Base-by-base conservation (phyloP, 306 rosid species). In the Inga leiocalycina region DNA sequence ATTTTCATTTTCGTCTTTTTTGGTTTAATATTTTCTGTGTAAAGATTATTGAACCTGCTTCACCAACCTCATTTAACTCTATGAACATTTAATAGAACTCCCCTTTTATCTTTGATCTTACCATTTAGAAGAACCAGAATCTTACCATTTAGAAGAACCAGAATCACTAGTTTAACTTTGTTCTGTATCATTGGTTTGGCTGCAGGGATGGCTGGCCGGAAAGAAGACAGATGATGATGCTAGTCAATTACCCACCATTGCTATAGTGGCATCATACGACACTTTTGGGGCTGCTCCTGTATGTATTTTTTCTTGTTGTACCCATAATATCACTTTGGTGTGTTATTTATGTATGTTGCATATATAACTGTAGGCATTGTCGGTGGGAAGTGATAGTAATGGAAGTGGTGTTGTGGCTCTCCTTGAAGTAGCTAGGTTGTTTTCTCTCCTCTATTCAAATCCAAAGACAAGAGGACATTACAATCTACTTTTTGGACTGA, bases 201-300 rank as follows among this genome's bases (percentile, higher is more conserved):
- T 77, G 80, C 89, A 97, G 98, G 99, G 99, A 84, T 97, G 99
- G 99, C 86, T 97, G 91, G 90, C 97, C 30, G 99, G 99, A 86
- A 81, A 90, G 85, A 97, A 93, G 90, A 79, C 89, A 43, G 98
- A 91, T 77, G 97, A 92, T 76, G 98, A 93, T 88, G 86, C 93
- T 73, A 94, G 89, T 85, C 98, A 97, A 68, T 93, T 92, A 78
- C 99, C 99, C 56, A 97, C 99, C 78, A 92, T 97, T 88, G 98
- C 97, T 13, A 90, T 97, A 84, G 98, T 97, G 71, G 99, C 99
- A 83, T 97, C 98, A n/a, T 97, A 92, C 74, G 99, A 97, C 85
- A 94, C 98, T 35, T 94, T 97, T 65, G 99, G 99, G 67, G 97
- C 99, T 74, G 97, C 98, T 85, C 98, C 99, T 77, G 99, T 97